Conservation (phyloP, 2,329 filamentous ascomycete species). For the Diaporthe capsici region DNA sequence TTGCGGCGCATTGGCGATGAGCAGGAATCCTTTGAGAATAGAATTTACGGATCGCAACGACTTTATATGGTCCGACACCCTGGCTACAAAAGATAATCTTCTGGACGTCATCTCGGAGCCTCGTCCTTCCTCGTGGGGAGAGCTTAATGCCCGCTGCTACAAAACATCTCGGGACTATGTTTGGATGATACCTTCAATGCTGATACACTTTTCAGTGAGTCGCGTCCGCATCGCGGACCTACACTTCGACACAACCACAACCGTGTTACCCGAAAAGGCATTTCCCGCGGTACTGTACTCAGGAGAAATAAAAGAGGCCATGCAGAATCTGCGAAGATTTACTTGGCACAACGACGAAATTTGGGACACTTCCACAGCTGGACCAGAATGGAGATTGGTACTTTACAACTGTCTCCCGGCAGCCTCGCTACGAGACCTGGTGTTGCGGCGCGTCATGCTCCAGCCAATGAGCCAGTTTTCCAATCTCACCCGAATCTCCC, state of each 20-base stretch:
- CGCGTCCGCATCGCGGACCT: background rate
- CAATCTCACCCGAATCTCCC: background rate
- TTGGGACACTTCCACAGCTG: accelerated
- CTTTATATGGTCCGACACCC: accelerated
- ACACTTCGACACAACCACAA: background rate
- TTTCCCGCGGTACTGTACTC: no score
- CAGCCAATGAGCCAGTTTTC: background rate
- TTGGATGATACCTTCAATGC: background rate
- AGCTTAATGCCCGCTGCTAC: accelerated
- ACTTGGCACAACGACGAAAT: accelerated
- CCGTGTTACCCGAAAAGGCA: accelerated
- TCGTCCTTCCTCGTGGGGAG: background rate
- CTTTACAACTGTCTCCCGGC: background rate
- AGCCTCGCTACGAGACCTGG: background rate
- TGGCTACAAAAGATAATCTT: background rate
- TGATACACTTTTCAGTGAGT: background rate
- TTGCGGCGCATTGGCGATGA: background rate
- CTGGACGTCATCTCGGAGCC: background rate
- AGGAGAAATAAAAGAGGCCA: background rate
- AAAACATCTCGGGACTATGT: accelerated
- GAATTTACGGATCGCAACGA: background rate
- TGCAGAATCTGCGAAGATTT: background rate
- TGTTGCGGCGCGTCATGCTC: background rate
- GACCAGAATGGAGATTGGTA: no score
- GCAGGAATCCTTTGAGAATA: background rate